Base-by-base conservation (phyloP, 306 rosid species). In the Oemleria cerasiformis region DNA sequence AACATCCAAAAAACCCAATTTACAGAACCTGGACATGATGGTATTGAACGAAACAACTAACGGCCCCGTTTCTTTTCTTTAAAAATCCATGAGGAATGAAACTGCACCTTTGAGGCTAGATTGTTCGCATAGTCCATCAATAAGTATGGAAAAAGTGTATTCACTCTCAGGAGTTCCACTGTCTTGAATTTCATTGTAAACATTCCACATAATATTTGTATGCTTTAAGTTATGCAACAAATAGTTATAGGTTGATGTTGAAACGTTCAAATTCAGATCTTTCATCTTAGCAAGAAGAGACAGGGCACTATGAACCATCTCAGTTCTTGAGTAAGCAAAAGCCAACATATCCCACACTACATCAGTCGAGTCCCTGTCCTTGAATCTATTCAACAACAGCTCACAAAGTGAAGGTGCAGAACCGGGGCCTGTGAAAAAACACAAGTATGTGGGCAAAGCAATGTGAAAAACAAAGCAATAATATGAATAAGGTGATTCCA, bases 281-380 rank as follows among this genome's bases (percentile, higher is more conserved):
- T 79, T 85, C 89, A 85, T 82, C 79, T 69, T 68, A 66, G 86
- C 89, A 39, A 85, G 73, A 63, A 85, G 81, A 68, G 79, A 74
- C 60, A 85, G 81, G 6, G 86, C 83, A 68, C 82, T 86, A 53
- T 79, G 78, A 43, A 82, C 82, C 83, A 85, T 77, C 61, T 75
- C 79, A 58, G 20, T 42, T 80, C 76, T 82, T 0, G 81, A 77
- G 67, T 82, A 85, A 36, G 60, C 49, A 80, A 82, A 85, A 6
- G 81, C 89, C 78, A 85, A 67, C 21, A 36, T 56, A 80, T 85
- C 86, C 89, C 89, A 85, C 64, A 84, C 85, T 67, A 78, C 68
- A 70, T 41, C 7, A 81, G 55, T 78, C 7, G 78, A 77, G 59
- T 77, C 75, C 88, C 86, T 81, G 40, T 44, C 68, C 57, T 56